Base-by-base conservation (phyloP, 2,329 filamentous ascomycete species). In the Trichothecium roseum region DNA sequence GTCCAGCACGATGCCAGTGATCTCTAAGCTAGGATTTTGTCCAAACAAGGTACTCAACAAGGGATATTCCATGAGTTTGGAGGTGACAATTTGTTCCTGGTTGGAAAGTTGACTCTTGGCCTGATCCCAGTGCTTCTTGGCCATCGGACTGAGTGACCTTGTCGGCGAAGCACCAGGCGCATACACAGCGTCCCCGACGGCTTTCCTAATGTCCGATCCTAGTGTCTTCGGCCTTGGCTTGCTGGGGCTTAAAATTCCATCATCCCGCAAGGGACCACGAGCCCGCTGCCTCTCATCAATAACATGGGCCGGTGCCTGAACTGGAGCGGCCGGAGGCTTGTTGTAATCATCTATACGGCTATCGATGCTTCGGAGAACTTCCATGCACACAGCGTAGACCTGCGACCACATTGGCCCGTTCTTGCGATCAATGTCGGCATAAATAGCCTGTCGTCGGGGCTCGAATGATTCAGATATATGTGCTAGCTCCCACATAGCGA, bases 401-500 rank as follows among this genome's bases (percentile, higher is more conserved):
- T 94, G 86, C 8, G 78, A 76, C 84, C 86, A 94, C 45, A 84
- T 80, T 1, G 84, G 72, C 1, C 82, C 85, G 30, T 81, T 82
- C 36, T 76, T 75, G 40, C 87, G 81, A 46, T 94, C 85, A 41
- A 94, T 84, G 46, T 96, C 89, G 39, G 79, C 76, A 57, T 84
- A 95, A 37, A 96, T 85, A 15, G 77, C 74, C 55, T 81, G 84
- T 35, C 89, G 75, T 24, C 87, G 78, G n/a, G 76, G 69, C 13
- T 79, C 69, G 42, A 83, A 88, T 36, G 76, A 72, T 38, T 81
- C 73, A 27, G 84, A 79, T 46, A 95, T 94, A 37, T 84, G 69
- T 20, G 78, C 76, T 18, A 95, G 66, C 52, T 96, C 89, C 88
- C 88, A 94, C 57, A 94, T 82, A 13, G 89, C 88, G 55, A 93